These are phyloP conservation scores for Inosperma sp. DNA, from an alignment of 768 basidiomycete genomes.

Conservation along the genomic window DNA sequence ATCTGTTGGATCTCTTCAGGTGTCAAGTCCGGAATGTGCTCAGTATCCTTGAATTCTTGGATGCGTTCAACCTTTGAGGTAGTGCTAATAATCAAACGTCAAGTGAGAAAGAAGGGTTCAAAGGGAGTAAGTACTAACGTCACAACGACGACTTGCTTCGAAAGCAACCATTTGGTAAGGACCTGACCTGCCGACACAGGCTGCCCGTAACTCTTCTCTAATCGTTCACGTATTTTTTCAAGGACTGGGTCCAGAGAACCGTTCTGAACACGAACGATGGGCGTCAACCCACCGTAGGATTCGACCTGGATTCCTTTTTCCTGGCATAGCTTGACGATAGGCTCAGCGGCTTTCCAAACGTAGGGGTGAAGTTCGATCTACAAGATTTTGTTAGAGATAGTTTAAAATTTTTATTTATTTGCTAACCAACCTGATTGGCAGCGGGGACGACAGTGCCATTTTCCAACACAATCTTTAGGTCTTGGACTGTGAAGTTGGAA, in stretches of 20 bases:
- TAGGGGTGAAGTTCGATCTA: no score
- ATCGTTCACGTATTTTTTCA: slow-evolving; percentile 45
- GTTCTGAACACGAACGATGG: slow-evolving; percentile 36
- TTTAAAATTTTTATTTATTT: no score
- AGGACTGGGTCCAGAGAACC: slow-evolving; percentile 62
- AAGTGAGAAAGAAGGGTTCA: neutral
- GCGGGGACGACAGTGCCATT: slow-evolving; percentile 52
- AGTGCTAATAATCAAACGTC: slow-evolving; percentile 33
- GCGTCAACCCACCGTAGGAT: slow-evolving; percentile 59
- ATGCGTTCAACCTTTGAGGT: slow-evolving; percentile 45
- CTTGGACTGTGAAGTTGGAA: slow-evolving; percentile 57
- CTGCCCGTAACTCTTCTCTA: slow-evolving; percentile 37
- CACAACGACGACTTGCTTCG: slow-evolving; percentile 60
- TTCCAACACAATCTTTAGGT: slow-evolving; percentile 50
- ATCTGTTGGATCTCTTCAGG: slow-evolving; percentile 56
- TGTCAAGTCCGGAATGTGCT: slow-evolving; percentile 48
- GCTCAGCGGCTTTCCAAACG: no score
- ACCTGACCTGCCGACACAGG: slow-evolving; percentile 57
- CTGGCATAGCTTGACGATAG: slow-evolving; percentile 37
- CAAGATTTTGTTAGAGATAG: no score
- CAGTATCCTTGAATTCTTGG: slow-evolving; percentile 39
- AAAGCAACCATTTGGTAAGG: slow-evolving; percentile 60
- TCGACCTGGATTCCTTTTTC: slow-evolving; percentile 61
- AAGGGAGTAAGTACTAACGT: slow-evolving; percentile 41
- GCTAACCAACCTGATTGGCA: slow-evolving; percentile 77